phyloP scores from a whole-genome alignment of 2,329 filamentous ascomycete genomes.

The Ophiostoma populinum region DNA sequence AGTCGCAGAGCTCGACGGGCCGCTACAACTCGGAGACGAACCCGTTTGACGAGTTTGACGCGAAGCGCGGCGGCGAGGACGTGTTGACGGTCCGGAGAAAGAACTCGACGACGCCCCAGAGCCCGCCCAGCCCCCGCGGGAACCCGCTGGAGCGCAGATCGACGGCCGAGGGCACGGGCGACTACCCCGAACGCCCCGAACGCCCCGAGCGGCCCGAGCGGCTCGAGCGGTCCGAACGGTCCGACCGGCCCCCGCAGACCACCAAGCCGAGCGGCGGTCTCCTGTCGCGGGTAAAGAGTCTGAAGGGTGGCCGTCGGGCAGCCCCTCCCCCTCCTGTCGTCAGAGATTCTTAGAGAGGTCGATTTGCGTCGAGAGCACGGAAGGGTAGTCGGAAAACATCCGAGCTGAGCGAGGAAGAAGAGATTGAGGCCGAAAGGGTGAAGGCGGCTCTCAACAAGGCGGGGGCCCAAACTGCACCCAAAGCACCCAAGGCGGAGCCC shows the following conservation, averaged over 20 bases:
- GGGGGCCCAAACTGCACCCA: neutral
- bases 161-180: conserved; percentile 34
- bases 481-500: neutral
- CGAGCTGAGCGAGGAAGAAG: neutral
- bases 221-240: too few species aligned
- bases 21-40: conserved; percentile 16
- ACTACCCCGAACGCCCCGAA: too few species aligned
- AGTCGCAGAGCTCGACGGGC: conserved; percentile 4
- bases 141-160: conserved; percentile 42
- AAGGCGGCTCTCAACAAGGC: too few species aligned
- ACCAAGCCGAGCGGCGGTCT: conserved; percentile 41
- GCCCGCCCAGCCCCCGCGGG: conserved; percentile 33
- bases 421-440: neutral
- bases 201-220: too few species aligned
- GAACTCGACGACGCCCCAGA: conserved; percentile 12
- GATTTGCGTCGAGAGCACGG: conserved; percentile 3
- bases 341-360: conserved; percentile 12
- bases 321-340: conserved; percentile 10
- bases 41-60: conserved; percentile 65
- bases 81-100: conserved; percentile 26
- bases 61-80: conserved; percentile 34
- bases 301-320: conserved; percentile 51
- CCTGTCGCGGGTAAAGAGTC: conserved; percentile 62
- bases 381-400: conserved; percentile 1
- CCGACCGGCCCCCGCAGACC: too few species aligned